Evolutionary conservation across 768 basidiomycete genomes (phyloP).

Genomic region (Tylopilus sp.): DNA sequence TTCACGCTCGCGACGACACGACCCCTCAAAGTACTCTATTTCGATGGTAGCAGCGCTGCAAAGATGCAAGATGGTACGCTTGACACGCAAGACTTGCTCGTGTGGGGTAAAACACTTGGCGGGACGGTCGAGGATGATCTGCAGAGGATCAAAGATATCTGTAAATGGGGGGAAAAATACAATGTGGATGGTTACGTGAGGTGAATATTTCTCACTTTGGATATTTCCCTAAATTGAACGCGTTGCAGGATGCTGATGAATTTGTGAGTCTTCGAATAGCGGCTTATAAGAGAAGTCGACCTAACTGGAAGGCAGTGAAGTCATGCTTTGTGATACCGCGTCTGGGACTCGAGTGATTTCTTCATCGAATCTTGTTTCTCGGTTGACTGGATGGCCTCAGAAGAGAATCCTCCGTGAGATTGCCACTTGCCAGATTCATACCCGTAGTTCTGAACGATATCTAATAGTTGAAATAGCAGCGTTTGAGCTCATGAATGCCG

Average conservation of each 20-base stretch:
- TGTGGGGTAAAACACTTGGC: constrained; percentile 26
- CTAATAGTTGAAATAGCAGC: neutral
- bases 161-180: constrained; percentile 39
- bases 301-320: no score
- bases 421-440: neutral
- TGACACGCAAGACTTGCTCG: constrained; percentile 36
- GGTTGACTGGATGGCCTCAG: neutral
- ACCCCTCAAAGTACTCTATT: constrained; percentile 32
- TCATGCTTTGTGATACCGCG: constrained; percentile 35
- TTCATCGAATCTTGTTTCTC: constrained; percentile 9
- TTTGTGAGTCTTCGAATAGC: no score
- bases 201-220: constrained; percentile 12
- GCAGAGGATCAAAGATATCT: constrained; percentile 28
- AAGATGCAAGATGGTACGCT: constrained; percentile 17
- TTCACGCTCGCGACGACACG: constrained; percentile 28
- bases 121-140: constrained; percentile 19
- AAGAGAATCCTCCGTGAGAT: neutral
- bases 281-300: no score
- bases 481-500: constrained; percentile 17
- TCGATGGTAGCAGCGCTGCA: constrained; percentile 15
- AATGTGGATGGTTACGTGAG: constrained; percentile 47
- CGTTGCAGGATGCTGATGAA: constrained; percentile 27
- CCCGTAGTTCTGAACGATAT: neutral
- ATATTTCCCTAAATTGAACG: neutral
- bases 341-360: constrained; percentile 27